Base-by-base conservation (phyloP, 345 rosid genomes). In the Carallia pectinifolia region DNA sequence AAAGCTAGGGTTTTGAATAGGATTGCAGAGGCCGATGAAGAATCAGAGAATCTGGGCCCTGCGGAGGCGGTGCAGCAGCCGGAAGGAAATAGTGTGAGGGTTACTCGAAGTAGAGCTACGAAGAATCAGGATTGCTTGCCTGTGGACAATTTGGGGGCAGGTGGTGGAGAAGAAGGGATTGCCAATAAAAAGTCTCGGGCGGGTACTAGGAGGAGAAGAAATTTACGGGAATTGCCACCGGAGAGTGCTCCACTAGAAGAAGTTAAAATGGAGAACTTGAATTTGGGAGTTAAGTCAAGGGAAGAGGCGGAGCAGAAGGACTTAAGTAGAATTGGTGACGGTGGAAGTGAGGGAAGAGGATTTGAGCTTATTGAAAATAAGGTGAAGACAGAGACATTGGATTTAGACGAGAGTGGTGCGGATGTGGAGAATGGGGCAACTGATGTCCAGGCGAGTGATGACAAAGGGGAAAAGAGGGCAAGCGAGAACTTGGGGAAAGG, bases 1-100 rank as follows among this genome's bases (percentile, higher is more conserved):
- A 84, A 66, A 74, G 71, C 64, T 52, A 77, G 66, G 77, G 81
- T 64, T 79, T 30, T 66, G 84, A 81, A 53, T 29, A 44, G 23
- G 69, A 48, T 53, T 54, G 19, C 36, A 23, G 68, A 64, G 69
- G 61, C 62, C 55, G 63, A 47, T 4, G 61, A 60, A 30, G 72
- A 44, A 31, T 15, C 66, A 10, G 81, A 71, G 44, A 66, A 72
- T 44, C n/a, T 64, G 30, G 68, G 7, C 19, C 34, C 23, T 9
- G 27, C 30, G 34, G 70, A 18, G 7, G 70, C 17, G 18, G 59
- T 53, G 19, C 27, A 44, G 6, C 59, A 31, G 37, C 15, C n/a
- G 71, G 53, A 54, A 71, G 53, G 40, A 30, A 38, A 69, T 54
- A 56, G 73, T 29, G 48, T 65, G 62, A 71, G 71, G 76, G 75